These are phyloP conservation scores for Casaregolazyma suthepensis DNA, from an alignment of 1,139 yeast species.

Conservation along the genomic window DNA sequence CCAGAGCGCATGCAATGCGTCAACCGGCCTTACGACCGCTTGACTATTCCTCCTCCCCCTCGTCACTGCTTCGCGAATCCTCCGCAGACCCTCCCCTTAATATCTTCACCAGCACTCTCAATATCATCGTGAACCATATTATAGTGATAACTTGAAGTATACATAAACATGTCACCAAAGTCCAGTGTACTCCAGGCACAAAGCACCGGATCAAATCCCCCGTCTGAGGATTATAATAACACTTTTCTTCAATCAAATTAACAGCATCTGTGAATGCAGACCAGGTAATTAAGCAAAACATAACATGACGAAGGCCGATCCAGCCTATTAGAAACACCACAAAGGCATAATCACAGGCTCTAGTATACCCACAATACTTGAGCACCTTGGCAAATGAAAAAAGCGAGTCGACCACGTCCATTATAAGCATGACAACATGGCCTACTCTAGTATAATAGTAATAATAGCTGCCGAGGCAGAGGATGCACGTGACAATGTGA, in stretches of 20 bases:
- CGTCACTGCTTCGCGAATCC: constrained; percentile 80
- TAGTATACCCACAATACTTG: constrained; percentile 59
- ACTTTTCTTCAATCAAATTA: constrained; percentile 22
- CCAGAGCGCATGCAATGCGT: too few species aligned
- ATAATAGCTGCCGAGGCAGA: constrained; percentile 67
- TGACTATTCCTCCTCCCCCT: constrained; percentile 40
- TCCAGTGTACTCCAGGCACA: constrained; percentile 45
- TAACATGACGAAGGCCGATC: constrained; percentile 67
- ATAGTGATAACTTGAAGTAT: constrained; percentile 62
- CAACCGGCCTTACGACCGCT: background rate
- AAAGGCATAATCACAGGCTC: constrained; percentile 64
- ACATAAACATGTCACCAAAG: constrained; percentile 52
- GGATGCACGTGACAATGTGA: constrained; percentile 69
- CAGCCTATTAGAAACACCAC: constrained; percentile 60
- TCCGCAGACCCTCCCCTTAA: constrained; percentile 68
- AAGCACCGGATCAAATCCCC: constrained; percentile 46
- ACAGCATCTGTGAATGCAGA: constrained; percentile 29
- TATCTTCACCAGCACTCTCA: constrained; percentile 64
- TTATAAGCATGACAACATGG: constrained; percentile 65
- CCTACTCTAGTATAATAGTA: constrained; percentile 74
- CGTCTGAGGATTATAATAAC: constrained; percentile 23
- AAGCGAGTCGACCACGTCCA: constrained; percentile 78
- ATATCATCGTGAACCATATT: constrained; percentile 71
- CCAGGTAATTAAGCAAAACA: constrained; percentile 61
- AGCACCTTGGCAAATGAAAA: constrained; percentile 70